Percentiles rank a stretch among this genome's conserved stretches.
These are phyloP conservation scores for Graphiopsis chlorocephala DNA, from an alignment of 2,329 filamentous ascomycete species.

Conservation along the genomic window DNA sequence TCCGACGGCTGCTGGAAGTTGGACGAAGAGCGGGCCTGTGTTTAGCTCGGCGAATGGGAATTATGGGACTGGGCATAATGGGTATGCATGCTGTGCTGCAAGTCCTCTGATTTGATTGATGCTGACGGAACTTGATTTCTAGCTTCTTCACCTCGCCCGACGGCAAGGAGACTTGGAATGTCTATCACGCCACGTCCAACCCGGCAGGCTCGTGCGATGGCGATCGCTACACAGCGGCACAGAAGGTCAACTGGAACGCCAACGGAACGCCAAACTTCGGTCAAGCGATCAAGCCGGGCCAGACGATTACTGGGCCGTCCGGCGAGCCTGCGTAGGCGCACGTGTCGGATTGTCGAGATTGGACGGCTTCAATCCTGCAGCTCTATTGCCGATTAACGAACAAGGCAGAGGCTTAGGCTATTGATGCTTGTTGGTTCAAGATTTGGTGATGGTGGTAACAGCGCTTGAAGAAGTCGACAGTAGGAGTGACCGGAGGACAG, in stretches of 20 bases:
- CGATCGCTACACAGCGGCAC: slow-evolving; percentile 53
- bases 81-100: background rate
- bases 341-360: background rate
- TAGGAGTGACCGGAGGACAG: background rate
- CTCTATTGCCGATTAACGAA: background rate
- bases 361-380: background rate
- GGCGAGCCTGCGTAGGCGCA: slow-evolving; percentile 15
- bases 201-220: slow-evolving; percentile 52
- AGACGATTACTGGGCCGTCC: slow-evolving; percentile 20
- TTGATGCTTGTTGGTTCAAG: background rate
- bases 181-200: slow-evolving; percentile 55
- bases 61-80: slow-evolving; percentile 56
- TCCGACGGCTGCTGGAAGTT: slow-evolving; percentile 44
- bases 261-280: slow-evolving; percentile 56
- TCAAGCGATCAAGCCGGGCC: slow-evolving; percentile 30
- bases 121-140: background rate
- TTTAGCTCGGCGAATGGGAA: slow-evolving; percentile 56
- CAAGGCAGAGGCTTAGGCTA: background rate
- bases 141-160: slow-evolving; percentile 59
- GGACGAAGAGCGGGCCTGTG: slow-evolving; percentile 54
- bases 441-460: background rate
- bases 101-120: background rate
- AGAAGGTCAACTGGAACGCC: slow-evolving; percentile 50
- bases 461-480: background rate
- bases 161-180: slow-evolving; percentile 53